phyloP scores from a whole-genome alignment of 352 stramenopile genomes.

The Phytophthora megakarya region DNA sequence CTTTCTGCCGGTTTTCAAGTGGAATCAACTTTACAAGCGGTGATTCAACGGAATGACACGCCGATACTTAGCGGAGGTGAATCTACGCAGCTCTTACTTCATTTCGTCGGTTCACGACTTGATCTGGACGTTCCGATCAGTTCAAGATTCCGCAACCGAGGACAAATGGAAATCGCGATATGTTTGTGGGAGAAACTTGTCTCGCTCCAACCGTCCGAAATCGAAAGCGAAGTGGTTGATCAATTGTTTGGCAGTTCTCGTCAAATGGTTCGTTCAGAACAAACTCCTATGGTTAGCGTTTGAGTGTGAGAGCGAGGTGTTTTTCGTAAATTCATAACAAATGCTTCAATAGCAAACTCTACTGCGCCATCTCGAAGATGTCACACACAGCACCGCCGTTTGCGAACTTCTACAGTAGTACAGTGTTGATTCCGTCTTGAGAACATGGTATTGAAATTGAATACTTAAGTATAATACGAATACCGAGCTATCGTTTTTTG shows the following conservation, averaged over 20 bases:
- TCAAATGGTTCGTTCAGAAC: no score
- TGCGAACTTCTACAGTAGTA: no score
- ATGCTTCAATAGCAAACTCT: no score
- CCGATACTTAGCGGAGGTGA: not conserved
- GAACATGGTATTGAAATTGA: no score
- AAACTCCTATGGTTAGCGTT: no score
- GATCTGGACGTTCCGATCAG: not conserved
- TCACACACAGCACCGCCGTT: no score
- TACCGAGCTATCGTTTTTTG: no score
- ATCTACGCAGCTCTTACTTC: conserved; percentile 6
- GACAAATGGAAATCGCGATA: conserved; percentile 11
- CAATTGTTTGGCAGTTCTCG: conserved; percentile 4
- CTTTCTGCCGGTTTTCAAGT: conserved; percentile 2
- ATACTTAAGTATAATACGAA: no score
- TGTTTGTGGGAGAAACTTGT: conserved; percentile 9
- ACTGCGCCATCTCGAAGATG: no score
- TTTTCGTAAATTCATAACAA: no score
- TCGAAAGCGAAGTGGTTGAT: conserved; percentile 30
- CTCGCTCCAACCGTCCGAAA: conserved; percentile 1
- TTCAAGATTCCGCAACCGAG: conserved; percentile 1
- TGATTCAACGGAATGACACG: not conserved
- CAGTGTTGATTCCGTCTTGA: no score
- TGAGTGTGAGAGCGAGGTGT: no score
- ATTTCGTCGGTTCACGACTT: conserved; percentile 9
- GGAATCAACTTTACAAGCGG: conserved; percentile 10